A percentile compares a stretch with the other conserved stretches of the same genome.
phyloP scores from a whole-genome alignment of 2,329 filamentous ascomycete species.

The Chaetomium olivaceum region DNA sequence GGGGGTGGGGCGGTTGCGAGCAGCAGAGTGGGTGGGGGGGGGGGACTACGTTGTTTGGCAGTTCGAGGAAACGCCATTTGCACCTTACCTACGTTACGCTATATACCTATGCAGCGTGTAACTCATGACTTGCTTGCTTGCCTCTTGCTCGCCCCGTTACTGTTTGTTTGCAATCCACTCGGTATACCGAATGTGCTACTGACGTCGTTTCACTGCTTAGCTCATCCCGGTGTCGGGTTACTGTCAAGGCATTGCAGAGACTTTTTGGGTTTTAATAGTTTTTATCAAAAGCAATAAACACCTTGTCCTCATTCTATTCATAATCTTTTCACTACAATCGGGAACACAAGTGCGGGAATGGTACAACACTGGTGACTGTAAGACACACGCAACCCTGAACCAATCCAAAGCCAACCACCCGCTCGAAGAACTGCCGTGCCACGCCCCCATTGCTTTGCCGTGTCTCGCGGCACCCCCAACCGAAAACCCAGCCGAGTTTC shows the following conservation, averaged over 20 bases:
- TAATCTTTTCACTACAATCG: conserved; percentile 9
- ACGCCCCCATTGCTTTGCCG: conserved; percentile 5
- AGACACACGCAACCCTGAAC: neutral
- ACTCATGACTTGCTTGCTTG: neutral
- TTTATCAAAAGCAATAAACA: conserved; percentile 1
- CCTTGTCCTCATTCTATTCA: conserved; percentile 14
- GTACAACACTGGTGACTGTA: conserved; percentile 11
- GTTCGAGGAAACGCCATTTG: neutral
- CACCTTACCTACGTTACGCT: neutral
- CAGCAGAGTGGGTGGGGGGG: no score
- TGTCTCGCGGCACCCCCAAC: conserved; percentile 1
- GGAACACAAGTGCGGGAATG: neutral
- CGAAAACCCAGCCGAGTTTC: conserved; percentile 1
- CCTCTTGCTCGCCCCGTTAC: neutral
- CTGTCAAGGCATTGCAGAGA: no score
- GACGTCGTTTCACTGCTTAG: no score
- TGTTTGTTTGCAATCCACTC: neutral
- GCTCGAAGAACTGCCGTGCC: neutral
- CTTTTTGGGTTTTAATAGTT: neutral
- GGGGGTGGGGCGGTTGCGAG: no score
- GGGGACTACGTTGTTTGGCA: neutral
- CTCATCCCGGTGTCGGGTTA: no score
- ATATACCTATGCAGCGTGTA: neutral
- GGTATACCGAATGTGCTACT: neutral
- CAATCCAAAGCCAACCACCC: neutral